These are phyloP conservation scores for Macrophomina phaseolina DNA, from an alignment of 2,329 filamentous ascomycete genomes.

Conservation along the genomic window DNA sequence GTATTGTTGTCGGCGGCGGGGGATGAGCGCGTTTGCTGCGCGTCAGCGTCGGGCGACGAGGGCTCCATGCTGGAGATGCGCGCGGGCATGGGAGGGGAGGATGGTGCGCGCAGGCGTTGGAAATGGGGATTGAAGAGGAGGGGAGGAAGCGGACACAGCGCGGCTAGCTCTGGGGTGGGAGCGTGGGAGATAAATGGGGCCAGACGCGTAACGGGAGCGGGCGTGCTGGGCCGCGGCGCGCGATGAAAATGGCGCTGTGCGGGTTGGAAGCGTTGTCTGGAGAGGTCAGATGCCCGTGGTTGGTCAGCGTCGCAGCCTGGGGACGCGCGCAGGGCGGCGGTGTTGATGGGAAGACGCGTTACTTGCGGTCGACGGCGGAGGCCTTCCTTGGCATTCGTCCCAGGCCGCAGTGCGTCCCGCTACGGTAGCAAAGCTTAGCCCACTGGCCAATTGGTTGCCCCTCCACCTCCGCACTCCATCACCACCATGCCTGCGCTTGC, in stretches of 20 bases:
- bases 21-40: constrained; percentile 27
- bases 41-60: constrained; percentile 29
- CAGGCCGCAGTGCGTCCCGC: not conserved
- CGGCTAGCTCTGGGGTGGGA: constrained; percentile 9
- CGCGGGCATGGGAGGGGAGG: constrained; percentile 26
- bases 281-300: constrained; percentile 7
- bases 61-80: constrained; percentile 30
- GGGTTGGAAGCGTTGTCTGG: not conserved
- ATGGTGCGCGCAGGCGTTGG: not conserved
- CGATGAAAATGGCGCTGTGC: constrained; percentile 5
- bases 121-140: constrained; percentile 2
- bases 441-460: constrained; percentile 27
- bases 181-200: constrained; percentile 19
- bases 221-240: not conserved
- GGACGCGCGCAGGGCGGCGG: constrained; percentile 18
- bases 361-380: constrained; percentile 23
- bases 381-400: constrained; percentile 11
- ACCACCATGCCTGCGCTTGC: constrained; percentile 5
- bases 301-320: constrained; percentile 22
- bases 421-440: not conserved
- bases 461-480: constrained; percentile 17
- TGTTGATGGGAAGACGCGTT: constrained; percentile 21
- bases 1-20: constrained; percentile 28
- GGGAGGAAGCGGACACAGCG: constrained; percentile 9
- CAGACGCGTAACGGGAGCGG: constrained; percentile 4